phyloP scores from a whole-genome alignment of 176 grass and related monocot species.

The Leersia perrieri region DNA sequence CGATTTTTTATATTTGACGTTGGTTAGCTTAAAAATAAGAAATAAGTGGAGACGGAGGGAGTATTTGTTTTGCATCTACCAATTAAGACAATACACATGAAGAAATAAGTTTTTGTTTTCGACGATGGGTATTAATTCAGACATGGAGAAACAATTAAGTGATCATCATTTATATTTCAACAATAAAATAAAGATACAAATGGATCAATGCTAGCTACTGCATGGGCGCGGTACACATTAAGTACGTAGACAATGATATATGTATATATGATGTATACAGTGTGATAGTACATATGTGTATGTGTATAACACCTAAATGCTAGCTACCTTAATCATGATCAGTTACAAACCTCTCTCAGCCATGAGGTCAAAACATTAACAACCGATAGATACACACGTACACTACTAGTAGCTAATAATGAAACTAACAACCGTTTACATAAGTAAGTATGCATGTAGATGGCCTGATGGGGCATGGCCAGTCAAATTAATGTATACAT shows the following conservation, averaged over 20 bases:
- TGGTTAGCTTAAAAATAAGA: too few relatives aligned
- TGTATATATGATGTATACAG: neutral
- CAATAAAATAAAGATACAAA: neutral
- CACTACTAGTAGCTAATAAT: neutral
- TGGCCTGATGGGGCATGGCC: neutral
- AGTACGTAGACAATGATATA: neutral
- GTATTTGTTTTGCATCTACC: neutral
- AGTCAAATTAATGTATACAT: neutral
- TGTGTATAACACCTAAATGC: neutral
- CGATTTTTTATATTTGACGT: too few relatives aligned
- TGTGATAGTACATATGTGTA: neutral
- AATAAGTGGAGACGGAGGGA: too few relatives aligned
- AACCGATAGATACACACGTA: neutral
- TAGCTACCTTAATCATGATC: neutral
- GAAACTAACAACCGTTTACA: neutral
- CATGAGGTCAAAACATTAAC: neutral
- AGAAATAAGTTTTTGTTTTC: neutral
- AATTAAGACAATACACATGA: neutral
- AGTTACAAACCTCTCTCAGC: neutral
- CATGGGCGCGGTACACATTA: neutral
- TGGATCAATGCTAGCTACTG: neutral
- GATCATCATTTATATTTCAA: neutral
- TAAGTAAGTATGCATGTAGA: neutral
- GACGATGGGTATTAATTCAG: too few relatives aligned
- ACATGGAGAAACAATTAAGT: too few relatives aligned